These are phyloP conservation scores for Pleurotus tuber-regium DNA, from an alignment of 768 basidiomycete species.

Conservation along the genomic window DNA sequence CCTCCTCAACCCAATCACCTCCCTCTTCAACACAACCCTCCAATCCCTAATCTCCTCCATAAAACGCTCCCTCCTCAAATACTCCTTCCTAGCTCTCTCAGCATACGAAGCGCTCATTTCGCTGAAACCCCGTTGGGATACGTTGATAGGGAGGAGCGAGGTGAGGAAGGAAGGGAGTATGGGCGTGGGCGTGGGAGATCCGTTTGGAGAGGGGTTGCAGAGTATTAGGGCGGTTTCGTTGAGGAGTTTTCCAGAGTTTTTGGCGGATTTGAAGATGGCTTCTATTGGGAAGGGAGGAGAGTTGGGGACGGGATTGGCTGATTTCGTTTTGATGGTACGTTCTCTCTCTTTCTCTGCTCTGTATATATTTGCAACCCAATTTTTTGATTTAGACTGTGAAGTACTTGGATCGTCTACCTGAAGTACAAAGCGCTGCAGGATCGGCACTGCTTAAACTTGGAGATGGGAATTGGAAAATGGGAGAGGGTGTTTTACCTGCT, in stretches of 20 bases:
- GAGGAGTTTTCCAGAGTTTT: constrained; percentile 80
- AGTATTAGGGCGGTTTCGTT: constrained; percentile 66
- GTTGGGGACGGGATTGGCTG: constrained; percentile 60
- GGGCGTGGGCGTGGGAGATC: constrained; percentile 47
- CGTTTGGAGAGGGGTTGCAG: constrained; percentile 68
- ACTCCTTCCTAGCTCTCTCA: constrained; percentile 77
- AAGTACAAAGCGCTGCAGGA: constrained; percentile 65
- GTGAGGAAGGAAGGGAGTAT: constrained; percentile 48
- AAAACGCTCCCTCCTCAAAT: constrained; percentile 75
- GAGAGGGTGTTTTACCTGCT: constrained; percentile 58
- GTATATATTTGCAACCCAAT: constrained; percentile 6
- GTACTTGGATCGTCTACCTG: constrained; percentile 69
- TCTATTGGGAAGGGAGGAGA: constrained; percentile 55
- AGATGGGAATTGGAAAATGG: constrained; percentile 93
- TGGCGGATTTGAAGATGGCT: constrained; percentile 74
- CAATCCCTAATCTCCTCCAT: constrained; percentile 61
- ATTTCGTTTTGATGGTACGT: constrained; percentile 55
- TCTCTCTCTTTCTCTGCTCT: not conserved
- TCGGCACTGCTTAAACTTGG: constrained; percentile 69
- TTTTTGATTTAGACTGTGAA: constrained; percentile 50
- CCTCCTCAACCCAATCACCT: constrained; percentile 63
- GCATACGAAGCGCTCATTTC: constrained; percentile 58
- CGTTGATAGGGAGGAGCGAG: constrained; percentile 50
- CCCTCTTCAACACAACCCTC: constrained; percentile 63
- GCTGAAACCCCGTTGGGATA: constrained; percentile 66